Evolutionary conservation across 495 filamentous ascomycete species (phyloP).

Genomic region (Neurospora tetraspora): DNA sequence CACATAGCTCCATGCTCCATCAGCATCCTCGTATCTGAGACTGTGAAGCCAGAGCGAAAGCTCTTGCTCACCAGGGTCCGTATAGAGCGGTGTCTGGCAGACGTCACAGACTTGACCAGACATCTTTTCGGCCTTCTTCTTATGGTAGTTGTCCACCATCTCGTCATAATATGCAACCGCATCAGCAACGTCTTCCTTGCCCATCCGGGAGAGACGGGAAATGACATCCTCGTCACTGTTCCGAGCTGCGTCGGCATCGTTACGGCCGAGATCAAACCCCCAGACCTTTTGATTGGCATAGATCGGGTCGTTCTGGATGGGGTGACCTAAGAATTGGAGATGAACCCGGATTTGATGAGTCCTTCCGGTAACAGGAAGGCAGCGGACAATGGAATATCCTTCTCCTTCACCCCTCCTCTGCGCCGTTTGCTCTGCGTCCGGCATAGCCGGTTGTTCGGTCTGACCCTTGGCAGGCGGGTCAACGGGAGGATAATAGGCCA

Average conservation of each 20-base stretch:
- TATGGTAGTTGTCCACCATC: slow-evolving; percentile 77
- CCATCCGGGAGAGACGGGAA: slow-evolving; percentile 75
- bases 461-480: slow-evolving; percentile 6
- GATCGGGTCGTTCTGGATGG: slow-evolving; percentile 94
- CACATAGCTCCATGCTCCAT: slow-evolving; percentile 76
- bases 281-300: slow-evolving; percentile 92
- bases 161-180: slow-evolving; percentile 91
- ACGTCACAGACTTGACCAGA: slow-evolving; percentile 71
- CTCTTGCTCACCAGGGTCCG: slow-evolving; percentile 82
- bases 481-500: slow-evolving; percentile 71
- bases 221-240: slow-evolving; percentile 85
- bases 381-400: slow-evolving; percentile 91
- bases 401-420: slow-evolving; percentile 29
- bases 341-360: slow-evolving; percentile 96
- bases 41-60: slow-evolving; percentile 91
- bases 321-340: slow-evolving; percentile 86
- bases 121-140: slow-evolving; percentile 82
- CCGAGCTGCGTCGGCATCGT: slow-evolving; percentile 50
- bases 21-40: slow-evolving; percentile 69
- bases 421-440: slow-evolving; percentile 7
- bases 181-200: slow-evolving; percentile 82
- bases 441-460: slow-evolving; percentile 4
- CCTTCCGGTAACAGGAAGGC: slow-evolving; percentile 82
- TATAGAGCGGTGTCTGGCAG: slow-evolving; percentile 83
- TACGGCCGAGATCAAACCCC: slow-evolving; percentile 64